Percentiles rank a stretch among this genome's conserved stretches.
Evolutionary conservation across 2,329 filamentous ascomycete genomes (phyloP).

Genomic region (Aspergillus ibericus): DNA sequence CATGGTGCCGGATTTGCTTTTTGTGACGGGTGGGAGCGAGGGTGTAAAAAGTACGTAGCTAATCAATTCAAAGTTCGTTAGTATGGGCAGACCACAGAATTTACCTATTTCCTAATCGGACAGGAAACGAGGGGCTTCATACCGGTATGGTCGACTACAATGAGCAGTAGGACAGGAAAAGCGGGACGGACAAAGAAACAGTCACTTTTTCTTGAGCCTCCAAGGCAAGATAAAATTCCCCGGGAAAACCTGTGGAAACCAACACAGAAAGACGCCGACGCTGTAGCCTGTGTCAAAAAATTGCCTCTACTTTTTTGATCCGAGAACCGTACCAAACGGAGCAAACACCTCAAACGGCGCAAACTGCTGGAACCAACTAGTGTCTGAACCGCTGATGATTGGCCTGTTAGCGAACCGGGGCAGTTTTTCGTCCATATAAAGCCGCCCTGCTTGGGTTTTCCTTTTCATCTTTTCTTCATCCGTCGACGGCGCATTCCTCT

Average conservation of each 20-base stretch:
- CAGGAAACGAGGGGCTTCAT: neutral
- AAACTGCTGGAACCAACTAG: conserved; percentile 9
- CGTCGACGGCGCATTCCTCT: no score
- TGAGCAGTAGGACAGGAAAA: neutral
- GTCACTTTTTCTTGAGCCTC: neutral
- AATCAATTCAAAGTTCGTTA: neutral
- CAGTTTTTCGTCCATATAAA: conserved; percentile 54
- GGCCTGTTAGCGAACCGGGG: conserved; percentile 44
- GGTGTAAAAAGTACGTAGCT: neutral
- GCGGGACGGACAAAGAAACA: neutral
- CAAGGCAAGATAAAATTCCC: neutral
- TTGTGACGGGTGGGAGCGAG: conserved; percentile 8
- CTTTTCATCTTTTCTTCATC: neutral
- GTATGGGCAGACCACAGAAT: conserved; percentile 1
- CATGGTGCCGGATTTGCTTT: conserved; percentile 19
- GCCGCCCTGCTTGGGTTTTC: conserved; percentile 1
- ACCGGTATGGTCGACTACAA: neutral
- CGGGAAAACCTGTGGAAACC: neutral
- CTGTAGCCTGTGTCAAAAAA: conserved; percentile 11
- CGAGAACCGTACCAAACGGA: conserved; percentile 5
- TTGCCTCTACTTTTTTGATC: conserved; percentile 19
- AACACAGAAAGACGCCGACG: neutral
- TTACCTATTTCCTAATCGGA: conserved; percentile 14
- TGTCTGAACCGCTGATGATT: conserved; percentile 7
- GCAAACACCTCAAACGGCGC: conserved; percentile 17